Percentiles rank a stretch among this genome's conserved stretches.
These are phyloP conservation scores for Fusarium sterilihyphosum DNA, from an alignment of 2,329 filamentous ascomycete genomes.

Conservation along the genomic window DNA sequence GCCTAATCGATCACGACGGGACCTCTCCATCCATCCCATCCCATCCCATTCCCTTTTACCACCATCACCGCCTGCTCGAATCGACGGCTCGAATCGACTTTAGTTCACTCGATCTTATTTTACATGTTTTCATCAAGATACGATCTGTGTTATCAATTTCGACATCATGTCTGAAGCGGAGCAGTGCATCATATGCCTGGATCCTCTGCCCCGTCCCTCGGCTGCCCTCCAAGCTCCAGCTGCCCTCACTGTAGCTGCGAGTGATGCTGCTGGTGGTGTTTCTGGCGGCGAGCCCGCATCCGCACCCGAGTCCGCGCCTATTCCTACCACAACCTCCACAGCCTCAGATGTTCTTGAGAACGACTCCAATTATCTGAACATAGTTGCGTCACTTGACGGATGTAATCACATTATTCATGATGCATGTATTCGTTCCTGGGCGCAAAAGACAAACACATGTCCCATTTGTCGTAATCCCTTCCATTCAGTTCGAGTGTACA, in stretches of 20 bases:
- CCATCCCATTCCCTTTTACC: conserved; percentile 30
- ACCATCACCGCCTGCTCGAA: conserved; percentile 36
- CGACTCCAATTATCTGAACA: conserved; percentile 51
- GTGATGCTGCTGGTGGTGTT: conserved; percentile 33
- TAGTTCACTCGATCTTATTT: conserved; percentile 44
- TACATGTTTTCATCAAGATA: conserved; percentile 59
- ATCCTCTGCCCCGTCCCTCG: conserved; percentile 60
- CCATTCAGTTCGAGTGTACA: conserved; percentile 87
- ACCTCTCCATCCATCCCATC: neutral
- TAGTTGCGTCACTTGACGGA: conserved; percentile 71
- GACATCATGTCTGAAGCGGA: conserved; percentile 65
- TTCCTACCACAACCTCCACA: conserved; percentile 38
- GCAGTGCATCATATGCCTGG: conserved; percentile 77
- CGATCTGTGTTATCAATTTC: conserved; percentile 50
- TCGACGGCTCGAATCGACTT: conserved; percentile 30
- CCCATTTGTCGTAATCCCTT: conserved; percentile 95
- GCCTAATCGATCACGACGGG: conserved; percentile 28
- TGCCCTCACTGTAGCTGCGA: conserved; percentile 34
- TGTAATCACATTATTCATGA: conserved; percentile 95
- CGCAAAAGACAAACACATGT: conserved; percentile 96
- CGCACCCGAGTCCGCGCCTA: conserved; percentile 20
- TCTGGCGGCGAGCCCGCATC: conserved; percentile 36
- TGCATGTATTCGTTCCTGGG: conserved; percentile 92
- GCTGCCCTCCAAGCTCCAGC: conserved; percentile 24
- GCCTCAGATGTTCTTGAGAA: conserved; percentile 40